Evolutionary conservation across 345 rosid species (phyloP).

Genomic region (Trapa bicornis): DNA sequence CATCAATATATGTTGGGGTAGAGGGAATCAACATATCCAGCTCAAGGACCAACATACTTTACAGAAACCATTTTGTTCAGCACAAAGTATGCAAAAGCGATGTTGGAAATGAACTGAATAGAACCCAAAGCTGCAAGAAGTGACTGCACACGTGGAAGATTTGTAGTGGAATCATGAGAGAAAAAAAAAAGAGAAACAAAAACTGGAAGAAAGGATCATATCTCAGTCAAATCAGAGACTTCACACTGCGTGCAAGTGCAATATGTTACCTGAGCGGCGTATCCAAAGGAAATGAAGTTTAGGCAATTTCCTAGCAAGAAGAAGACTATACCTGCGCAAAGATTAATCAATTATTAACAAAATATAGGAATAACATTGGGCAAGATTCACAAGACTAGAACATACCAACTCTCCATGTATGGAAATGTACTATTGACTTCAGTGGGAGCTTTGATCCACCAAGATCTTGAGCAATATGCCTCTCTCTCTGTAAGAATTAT

Average conservation of each 20-base stretch:
- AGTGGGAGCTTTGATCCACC: slow-evolving; percentile 51
- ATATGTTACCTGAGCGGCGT: slow-evolving; percentile 91
- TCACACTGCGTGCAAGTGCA: background rate
- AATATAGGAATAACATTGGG: background rate
- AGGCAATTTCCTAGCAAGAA: slow-evolving; percentile 91
- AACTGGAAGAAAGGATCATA: no score
- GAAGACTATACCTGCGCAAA: slow-evolving; percentile 60
- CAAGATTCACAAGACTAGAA: slow-evolving; percentile 11
- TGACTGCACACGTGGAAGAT: slow-evolving; percentile 45
- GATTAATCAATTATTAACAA: background rate
- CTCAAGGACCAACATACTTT: slow-evolving; percentile 51
- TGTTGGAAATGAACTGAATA: slow-evolving; percentile 89
- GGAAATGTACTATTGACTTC: slow-evolving; percentile 78
- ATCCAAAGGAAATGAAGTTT: slow-evolving; percentile 94
- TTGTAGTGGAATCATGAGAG: background rate
- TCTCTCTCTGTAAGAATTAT: slow-evolving; percentile 54
- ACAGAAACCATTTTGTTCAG: slow-evolving; percentile 80
- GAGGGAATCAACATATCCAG: slow-evolving; percentile 2
- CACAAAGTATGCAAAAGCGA: slow-evolving; percentile 87
- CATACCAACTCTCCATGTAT: slow-evolving; percentile 96
- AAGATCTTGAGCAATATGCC: slow-evolving; percentile 38
- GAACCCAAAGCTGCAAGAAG: slow-evolving; percentile 99
- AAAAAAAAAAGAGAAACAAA: background rate
- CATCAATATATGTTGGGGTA: background rate
- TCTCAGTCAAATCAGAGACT: no score